Percentiles rank a stretch among this genome's conserved stretches.
These are phyloP conservation scores for Phytopythium vexans DNA, from an alignment of 352 stramenopile species.

Conservation along the genomic window DNA sequence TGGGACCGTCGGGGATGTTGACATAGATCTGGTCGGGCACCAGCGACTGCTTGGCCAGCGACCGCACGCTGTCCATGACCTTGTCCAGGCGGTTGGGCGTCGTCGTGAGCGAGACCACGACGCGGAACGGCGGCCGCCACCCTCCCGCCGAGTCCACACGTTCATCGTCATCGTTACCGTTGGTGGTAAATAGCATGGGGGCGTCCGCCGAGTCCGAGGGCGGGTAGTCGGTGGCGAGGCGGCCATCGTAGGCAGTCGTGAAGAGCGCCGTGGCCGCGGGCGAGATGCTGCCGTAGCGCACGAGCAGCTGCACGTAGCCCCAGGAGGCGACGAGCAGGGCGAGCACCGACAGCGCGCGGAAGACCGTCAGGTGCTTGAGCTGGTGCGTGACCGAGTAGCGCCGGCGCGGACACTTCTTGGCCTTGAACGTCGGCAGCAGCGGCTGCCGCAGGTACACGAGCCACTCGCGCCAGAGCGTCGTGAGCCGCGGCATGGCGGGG, in stretches of 20 bases:
- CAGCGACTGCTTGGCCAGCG: constrained; percentile 52
- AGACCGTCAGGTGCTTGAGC: constrained; percentile 38
- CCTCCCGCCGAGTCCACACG: neutral
- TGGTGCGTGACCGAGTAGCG: constrained; percentile 16
- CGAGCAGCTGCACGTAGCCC: constrained; percentile 61
- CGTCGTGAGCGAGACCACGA: constrained; percentile 82
- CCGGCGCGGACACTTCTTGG: constrained; percentile 14
- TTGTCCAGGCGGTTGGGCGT: constrained; percentile 69
- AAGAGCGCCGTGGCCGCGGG: constrained; percentile 60
- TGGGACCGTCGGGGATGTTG: constrained; percentile 62
- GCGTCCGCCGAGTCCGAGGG: constrained; percentile 11
- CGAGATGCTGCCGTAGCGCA: constrained; percentile 78
- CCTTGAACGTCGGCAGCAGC: constrained; percentile 44
- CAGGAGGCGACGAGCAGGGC: constrained; percentile 28
- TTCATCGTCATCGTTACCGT: constrained; percentile 6
- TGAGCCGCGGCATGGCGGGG: constrained; percentile 13
- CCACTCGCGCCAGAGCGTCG: constrained; percentile 18
- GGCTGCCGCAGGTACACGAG: constrained; percentile 64
- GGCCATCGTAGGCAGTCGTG: constrained; percentile 55
- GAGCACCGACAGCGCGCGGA: constrained; percentile 25
- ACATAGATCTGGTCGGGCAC: constrained; percentile 76
- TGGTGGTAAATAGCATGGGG: neutral
- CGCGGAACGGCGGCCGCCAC: constrained; percentile 69
- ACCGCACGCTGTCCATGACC: constrained; percentile 74
- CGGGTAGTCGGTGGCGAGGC: constrained; percentile 36